These are phyloP conservation scores for Myriosclerotinia curreyana DNA, from an alignment of 2,329 filamentous ascomycete genomes.

Conservation along the genomic window DNA sequence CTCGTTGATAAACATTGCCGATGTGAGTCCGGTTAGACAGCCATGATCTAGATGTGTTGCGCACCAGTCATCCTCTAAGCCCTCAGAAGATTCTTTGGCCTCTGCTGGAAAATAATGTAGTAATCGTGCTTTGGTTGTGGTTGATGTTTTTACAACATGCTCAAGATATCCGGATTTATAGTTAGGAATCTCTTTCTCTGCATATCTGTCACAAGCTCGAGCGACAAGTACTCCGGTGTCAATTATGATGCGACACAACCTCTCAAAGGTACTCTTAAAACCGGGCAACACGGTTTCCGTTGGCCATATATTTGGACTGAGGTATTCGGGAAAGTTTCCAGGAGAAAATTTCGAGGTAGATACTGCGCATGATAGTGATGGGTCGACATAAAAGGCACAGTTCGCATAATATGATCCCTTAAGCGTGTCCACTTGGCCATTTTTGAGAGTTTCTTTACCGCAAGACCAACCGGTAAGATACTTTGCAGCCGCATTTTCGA, in stretches of 20 bases:
- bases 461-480: conserved; percentile 74
- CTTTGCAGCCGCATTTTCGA: conserved; percentile 59
- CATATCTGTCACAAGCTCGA: conserved; percentile 83
- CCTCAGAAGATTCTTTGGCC: conserved; percentile 39
- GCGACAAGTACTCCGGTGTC: conserved; percentile 87
- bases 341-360: conserved; percentile 57
- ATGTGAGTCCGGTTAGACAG: conserved; percentile 89
- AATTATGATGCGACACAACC: conserved; percentile 80
- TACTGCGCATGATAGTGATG: conserved; percentile 57
- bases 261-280: conserved; percentile 69
- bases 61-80: conserved; percentile 85
- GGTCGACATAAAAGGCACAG: conserved; percentile 72
- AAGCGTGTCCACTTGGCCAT: conserved; percentile 72
- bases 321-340: conserved; percentile 78
- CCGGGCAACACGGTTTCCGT: conserved; percentile 64
- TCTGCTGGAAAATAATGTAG: conserved; percentile 85
- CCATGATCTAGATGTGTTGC: conserved; percentile 88
- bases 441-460: conserved; percentile 76
- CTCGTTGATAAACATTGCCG: conserved; percentile 95
- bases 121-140: conserved; percentile 85
- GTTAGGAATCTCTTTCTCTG: conserved; percentile 69
- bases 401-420: conserved; percentile 86
- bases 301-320: conserved; percentile 89
- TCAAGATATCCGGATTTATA: conserved; percentile 81
- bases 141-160: conserved; percentile 78